phyloP scores from a whole-genome alignment of 2,329 filamentous ascomycete genomes.

The Ophiostoma quercus region DNA sequence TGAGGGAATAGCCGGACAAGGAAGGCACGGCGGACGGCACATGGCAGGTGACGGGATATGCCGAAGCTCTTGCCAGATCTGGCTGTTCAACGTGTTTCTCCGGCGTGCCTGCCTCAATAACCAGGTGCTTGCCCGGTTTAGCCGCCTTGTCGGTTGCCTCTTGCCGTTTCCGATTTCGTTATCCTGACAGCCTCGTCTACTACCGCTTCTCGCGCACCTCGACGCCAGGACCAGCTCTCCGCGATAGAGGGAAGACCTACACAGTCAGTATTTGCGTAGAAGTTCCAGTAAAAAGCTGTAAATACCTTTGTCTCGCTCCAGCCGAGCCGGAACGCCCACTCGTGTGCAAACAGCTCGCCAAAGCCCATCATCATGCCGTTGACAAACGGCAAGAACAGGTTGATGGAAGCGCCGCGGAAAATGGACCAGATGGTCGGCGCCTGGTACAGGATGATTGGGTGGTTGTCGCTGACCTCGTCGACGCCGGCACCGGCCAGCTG shows the following conservation, averaged over 20 bases:
- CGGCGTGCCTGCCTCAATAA: neutral
- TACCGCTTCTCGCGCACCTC: slow-evolving; percentile 67
- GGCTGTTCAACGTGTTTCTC: neutral
- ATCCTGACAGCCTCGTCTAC: neutral
- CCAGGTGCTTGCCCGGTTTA: neutral
- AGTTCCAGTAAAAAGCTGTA: neutral
- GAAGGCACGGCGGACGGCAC: neutral
- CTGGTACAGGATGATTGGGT: slow-evolving; percentile 76
- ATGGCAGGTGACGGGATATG: neutral
- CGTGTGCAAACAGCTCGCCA: slow-evolving; percentile 92
- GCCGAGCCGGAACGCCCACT: slow-evolving; percentile 85
- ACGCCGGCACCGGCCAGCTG: slow-evolving; percentile 56
- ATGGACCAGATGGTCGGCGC: slow-evolving; percentile 84
- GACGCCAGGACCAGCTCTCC: slow-evolving; percentile 75
- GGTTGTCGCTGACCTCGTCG: slow-evolving; percentile 33
- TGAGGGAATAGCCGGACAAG: neutral
- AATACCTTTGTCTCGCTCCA: slow-evolving; percentile 93
- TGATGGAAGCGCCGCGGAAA: slow-evolving; percentile 84
- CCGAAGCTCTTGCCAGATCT: neutral
- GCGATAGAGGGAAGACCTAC: slow-evolving; percentile 53
- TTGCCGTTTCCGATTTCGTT: neutral
- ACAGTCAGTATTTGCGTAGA: slow-evolving; percentile 11
- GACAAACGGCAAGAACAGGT: slow-evolving; percentile 88
- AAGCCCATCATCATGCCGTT: slow-evolving; percentile 99
- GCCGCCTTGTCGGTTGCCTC: neutral